These are phyloP conservation scores for Kazachstania bromeliacearum DNA, from an alignment of 805 yeast genomes.

Conservation along the genomic window DNA sequence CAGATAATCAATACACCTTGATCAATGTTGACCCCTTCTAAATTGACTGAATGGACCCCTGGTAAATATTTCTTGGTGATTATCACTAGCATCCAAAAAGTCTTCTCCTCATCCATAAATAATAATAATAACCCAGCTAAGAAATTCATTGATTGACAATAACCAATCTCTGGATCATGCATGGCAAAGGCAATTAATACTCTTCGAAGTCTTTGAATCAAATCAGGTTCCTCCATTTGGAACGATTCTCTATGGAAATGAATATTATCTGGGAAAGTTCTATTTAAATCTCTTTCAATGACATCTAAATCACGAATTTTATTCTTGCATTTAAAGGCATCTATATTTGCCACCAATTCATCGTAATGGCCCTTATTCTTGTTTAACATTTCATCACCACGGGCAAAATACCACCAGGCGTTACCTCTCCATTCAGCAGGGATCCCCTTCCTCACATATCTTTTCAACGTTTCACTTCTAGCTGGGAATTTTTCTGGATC, in stretches of 20 bases:
- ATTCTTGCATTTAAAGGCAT: conserved; percentile 34
- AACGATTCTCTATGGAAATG: conserved; percentile 49
- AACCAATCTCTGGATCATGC: conserved; percentile 83
- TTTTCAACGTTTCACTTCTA: conserved; percentile 62
- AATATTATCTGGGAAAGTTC: conserved; percentile 91
- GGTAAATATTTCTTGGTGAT: conserved; percentile 79
- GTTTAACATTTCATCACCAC: conserved; percentile 64
- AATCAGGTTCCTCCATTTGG: conserved; percentile 43
- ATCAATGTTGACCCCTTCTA: conserved; percentile 91
- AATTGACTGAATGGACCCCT: conserved; percentile 77
- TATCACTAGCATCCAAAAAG: conserved; percentile 94
- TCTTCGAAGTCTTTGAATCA: conserved; percentile 64
- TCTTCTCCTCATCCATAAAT: conserved; percentile 80
- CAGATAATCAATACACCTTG: conserved; percentile 90
- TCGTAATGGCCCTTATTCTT: conserved; percentile 72
- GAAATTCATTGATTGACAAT: conserved; percentile 91
- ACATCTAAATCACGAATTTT: conserved; percentile 60
- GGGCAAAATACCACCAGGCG: conserved; percentile 93
- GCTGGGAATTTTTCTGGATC: conserved; percentile 67
- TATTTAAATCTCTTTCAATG: conserved; percentile 83
- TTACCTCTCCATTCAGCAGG: conserved; percentile 97
- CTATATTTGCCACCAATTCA: conserved; percentile 51
- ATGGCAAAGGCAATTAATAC: conserved; percentile 77
- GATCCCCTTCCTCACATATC: conserved; percentile 80
- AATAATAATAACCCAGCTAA: conserved; percentile 77